A percentile compares a stretch with the other conserved stretches of the same genome.
phyloP scores from a whole-genome alignment of 768 basidiomycete species.

The Nevesoporus exiguus region DNA sequence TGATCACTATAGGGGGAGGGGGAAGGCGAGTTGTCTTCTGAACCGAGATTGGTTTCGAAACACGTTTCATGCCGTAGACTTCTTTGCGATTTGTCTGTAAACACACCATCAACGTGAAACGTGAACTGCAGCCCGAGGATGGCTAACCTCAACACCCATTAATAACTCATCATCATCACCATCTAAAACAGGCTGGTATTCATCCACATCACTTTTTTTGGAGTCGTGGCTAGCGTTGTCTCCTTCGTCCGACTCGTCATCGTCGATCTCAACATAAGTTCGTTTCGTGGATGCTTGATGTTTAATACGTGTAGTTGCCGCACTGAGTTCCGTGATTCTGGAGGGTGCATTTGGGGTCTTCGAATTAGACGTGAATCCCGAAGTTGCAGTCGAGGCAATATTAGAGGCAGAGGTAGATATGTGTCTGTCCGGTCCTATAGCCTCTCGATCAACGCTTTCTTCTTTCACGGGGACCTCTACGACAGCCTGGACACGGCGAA shows the following conservation, averaged over 20 bases:
- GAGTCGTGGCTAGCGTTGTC: conserved; percentile 14
- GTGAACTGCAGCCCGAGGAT: conserved; percentile 1
- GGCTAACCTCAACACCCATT: conserved; percentile 54
- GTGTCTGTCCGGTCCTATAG: background rate
- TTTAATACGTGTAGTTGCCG: conserved; percentile 10
- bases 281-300: conserved; percentile 26
- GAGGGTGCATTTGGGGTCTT: conserved; percentile 12
- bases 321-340: conserved; percentile 2
- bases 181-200: conserved; percentile 28
- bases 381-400: conserved; percentile 13
- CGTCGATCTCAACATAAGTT: conserved; percentile 32
- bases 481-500: conserved; percentile 63
- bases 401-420: conserved; percentile 15
- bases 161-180: conserved; percentile 64
- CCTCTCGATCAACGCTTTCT: conserved; percentile 50
- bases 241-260: conserved; percentile 19
- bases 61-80: conserved; percentile 32
- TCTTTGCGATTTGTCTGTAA: conserved; percentile 42
- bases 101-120: background rate
- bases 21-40: conserved; percentile 1
- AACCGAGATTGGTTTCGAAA: conserved; percentile 1
- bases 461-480: conserved; percentile 60
- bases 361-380: conserved; percentile 3
- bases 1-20: conserved; percentile 9
- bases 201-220: conserved; percentile 11